Percentiles rank a stretch among this genome's conserved stretches.
Evolutionary conservation across 1,139 yeast species (phyloP).

Genomic region (Sugiyamaella japonica): DNA sequence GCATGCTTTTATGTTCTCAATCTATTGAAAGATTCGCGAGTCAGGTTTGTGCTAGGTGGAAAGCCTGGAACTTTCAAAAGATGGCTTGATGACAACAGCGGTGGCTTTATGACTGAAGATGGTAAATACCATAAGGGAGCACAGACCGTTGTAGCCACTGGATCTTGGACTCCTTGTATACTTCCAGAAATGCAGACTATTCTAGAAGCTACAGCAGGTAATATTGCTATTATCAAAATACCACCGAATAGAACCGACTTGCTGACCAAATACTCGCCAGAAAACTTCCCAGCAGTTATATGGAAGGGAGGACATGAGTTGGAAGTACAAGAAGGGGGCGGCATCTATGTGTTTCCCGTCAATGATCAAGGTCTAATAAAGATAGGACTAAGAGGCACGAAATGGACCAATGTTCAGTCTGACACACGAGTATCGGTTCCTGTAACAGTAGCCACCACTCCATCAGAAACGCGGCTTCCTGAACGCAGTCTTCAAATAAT

Average conservation of each 20-base stretch:
- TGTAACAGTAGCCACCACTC: slow-evolving; percentile 18
- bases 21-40: slow-evolving; percentile 37
- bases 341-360: slow-evolving; percentile 22
- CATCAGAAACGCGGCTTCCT: slow-evolving; percentile 18
- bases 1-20: slow-evolving; percentile 22
- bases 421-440: slow-evolving; percentile 13
- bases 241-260: slow-evolving; percentile 22
- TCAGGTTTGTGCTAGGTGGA: slow-evolving; percentile 37
- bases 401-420: slow-evolving; percentile 21
- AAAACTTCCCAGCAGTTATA: slow-evolving; percentile 22
- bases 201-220: slow-evolving; percentile 22
- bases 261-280: slow-evolving; percentile 18
- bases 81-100: slow-evolving; percentile 25
- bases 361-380: slow-evolving; percentile 23
- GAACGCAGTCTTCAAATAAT: slow-evolving; percentile 15
- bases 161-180: slow-evolving; percentile 46
- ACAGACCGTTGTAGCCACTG: slow-evolving; percentile 43
- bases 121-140: slow-evolving; percentile 39
- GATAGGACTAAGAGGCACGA: slow-evolving; percentile 22
- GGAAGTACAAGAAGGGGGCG: slow-evolving; percentile 21
- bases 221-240: slow-evolving; percentile 18
- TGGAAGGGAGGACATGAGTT: slow-evolving; percentile 16
- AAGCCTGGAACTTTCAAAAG: slow-evolving; percentile 29
- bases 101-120: slow-evolving; percentile 41
- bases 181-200: slow-evolving; percentile 28